Percentiles rank a stretch among this genome's conserved stretches.
phyloP scores from a whole-genome alignment of 1,284 basidiomycete genomes.

The Microbotryum silenes-acaulis region DNA sequence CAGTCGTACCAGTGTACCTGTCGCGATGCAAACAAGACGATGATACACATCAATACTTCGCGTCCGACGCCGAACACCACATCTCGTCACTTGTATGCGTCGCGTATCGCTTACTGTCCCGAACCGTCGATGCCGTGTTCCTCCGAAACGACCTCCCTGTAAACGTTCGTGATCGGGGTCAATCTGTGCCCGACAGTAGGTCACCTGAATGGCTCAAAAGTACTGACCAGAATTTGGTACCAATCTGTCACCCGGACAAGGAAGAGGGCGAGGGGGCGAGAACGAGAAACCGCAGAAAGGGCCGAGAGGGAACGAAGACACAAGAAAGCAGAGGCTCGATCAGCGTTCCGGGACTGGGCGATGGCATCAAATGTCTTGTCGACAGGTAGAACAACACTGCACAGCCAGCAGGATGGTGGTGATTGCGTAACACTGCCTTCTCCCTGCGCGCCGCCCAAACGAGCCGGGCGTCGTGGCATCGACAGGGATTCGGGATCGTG shows the following conservation, averaged over 20 bases:
- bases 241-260: conserved; percentile 15
- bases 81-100: neutral
- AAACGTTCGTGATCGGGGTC: neutral
- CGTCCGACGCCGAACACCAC: neutral
- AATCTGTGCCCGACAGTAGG: neutral
- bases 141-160: conserved; percentile 62
- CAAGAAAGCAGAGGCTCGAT: neutral
- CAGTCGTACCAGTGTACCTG: conserved; percentile 82
- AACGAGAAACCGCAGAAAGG: neutral
- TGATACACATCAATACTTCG: neutral
- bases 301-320: neutral
- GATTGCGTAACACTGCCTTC: neutral
- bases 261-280: neutral
- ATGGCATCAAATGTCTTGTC: neutral
- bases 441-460: neutral
- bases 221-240: conserved; percentile 89
- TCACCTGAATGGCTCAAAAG: neutral
- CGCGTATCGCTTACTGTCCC: neutral
- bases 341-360: neutral
- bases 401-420: neutral
- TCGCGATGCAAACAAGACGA: neutral
- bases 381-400: too few species aligned
- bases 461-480: neutral
- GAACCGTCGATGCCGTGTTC: conserved; percentile 58
- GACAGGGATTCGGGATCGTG: neutral